Evolutionary conservation across 805 yeast genomes (phyloP).

Genomic region (Komagataella phaffii): DNA sequence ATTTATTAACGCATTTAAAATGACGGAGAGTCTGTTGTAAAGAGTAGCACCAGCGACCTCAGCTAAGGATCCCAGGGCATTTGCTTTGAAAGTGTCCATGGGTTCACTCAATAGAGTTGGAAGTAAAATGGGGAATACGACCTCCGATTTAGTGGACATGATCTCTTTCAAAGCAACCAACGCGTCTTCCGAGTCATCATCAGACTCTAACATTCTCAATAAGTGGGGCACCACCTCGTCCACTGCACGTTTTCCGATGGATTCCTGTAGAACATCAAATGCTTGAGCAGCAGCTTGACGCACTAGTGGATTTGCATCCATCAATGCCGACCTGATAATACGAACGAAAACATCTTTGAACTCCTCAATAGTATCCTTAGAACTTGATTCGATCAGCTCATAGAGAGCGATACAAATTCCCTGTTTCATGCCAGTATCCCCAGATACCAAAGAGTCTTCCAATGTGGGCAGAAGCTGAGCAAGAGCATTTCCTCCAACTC

Average conservation of each 20-base stretch:
- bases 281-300: conserved; percentile 88
- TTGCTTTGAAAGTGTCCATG: conserved; percentile 72
- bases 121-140: conserved; percentile 84
- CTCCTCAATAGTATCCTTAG: conserved; percentile 41
- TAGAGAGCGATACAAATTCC: conserved; percentile 92
- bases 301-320: conserved; percentile 60
- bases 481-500: conserved; percentile 84
- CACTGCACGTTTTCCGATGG: conserved; percentile 72
- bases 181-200: conserved; percentile 54
- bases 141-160: conserved; percentile 80
- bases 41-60: conserved; percentile 82
- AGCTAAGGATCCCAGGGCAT: conserved; percentile 75
- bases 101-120: conserved; percentile 79
- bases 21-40: conserved; percentile 55
- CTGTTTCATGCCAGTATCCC: conserved; percentile 80
- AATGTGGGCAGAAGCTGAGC: conserved; percentile 77
- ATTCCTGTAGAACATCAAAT: conserved; percentile 75
- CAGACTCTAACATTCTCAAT: conserved; percentile 46
- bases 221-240: conserved; percentile 83
- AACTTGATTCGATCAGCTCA: conserved; percentile 71
- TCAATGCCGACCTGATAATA: conserved; percentile 67
- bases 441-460: conserved; percentile 41
- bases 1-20: conserved; percentile 62
- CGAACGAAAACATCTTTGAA: conserved; percentile 59
- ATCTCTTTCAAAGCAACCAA: conserved; percentile 82